These are phyloP conservation scores for Monosporascus sp. DNA, from an alignment of 2,329 filamentous ascomycete genomes.

Conservation along the genomic window DNA sequence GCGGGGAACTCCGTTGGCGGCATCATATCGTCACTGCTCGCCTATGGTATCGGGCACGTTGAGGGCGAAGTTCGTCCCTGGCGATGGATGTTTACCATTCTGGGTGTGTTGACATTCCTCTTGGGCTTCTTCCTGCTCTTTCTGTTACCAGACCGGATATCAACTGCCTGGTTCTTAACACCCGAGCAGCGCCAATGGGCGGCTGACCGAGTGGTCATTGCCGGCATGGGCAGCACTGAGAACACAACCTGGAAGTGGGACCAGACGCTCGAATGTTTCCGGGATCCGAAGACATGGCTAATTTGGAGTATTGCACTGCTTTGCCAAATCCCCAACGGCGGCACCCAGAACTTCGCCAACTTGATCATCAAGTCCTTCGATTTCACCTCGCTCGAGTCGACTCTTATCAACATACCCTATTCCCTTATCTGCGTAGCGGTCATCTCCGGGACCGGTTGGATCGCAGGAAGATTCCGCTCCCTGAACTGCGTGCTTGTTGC, in stretches of 20 bases:
- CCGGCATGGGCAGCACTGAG: conserved; percentile 47
- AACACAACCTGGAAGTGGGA: conserved; percentile 43
- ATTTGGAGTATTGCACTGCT: conserved; percentile 48
- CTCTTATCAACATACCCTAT: conserved; percentile 55
- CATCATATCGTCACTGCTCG: conserved; percentile 42
- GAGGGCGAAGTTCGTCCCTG: conserved; percentile 41
- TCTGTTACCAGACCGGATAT: conserved; percentile 48
- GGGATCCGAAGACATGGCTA: conserved; percentile 57
- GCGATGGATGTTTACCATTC: conserved; percentile 54
- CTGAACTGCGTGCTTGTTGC: conserved; percentile 48
- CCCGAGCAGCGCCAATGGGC: conserved; percentile 46
- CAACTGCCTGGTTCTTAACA: conserved; percentile 52
- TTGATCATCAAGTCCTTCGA: conserved; percentile 52
- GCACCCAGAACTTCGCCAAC: conserved; percentile 55
- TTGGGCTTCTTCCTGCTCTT: conserved; percentile 44
- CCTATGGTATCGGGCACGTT: conserved; percentile 53
- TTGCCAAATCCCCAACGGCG: conserved; percentile 57
- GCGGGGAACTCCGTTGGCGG: conserved; percentile 45
- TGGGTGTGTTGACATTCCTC: conserved; percentile 45
- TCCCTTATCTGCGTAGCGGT: conserved; percentile 44
- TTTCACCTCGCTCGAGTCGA: conserved; percentile 48
- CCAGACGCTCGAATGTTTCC: conserved; percentile 48
- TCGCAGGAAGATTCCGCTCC: conserved; percentile 46
- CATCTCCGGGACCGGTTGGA: conserved; percentile 45
- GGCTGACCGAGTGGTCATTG: conserved; percentile 39